Conservation (phyloP, 2,329 filamentous ascomycete species). For the Xylariaceae sp. region DNA sequence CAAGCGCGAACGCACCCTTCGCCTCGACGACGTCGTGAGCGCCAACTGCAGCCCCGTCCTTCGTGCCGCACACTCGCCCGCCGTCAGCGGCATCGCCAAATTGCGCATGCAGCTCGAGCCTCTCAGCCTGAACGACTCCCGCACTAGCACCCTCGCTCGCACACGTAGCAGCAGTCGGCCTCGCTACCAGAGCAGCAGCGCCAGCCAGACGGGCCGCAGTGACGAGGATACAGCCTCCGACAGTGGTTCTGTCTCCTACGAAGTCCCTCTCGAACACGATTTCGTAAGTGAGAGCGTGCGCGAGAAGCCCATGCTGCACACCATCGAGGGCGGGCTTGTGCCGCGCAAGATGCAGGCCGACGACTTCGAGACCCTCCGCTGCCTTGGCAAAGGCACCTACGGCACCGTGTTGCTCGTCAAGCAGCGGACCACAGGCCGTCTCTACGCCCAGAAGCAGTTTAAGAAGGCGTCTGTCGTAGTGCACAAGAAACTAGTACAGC, state of each 20-base stretch:
- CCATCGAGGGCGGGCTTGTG: conserved; percentile 53
- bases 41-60: conserved; percentile 62
- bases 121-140: conserved; percentile 61
- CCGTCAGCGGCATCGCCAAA: conserved; percentile 73
- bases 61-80: conserved; percentile 51
- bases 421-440: conserved; percentile 78
- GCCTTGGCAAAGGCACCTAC: conserved; percentile 93
- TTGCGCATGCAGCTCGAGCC: conserved; percentile 79
- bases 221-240: conserved; percentile 71
- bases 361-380: conserved; percentile 88
- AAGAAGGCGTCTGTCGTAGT: conserved; percentile 94
- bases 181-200: conserved; percentile 50
- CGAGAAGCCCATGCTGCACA: conserved; percentile 36
- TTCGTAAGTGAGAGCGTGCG: conserved; percentile 69
- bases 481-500: conserved; percentile 92
- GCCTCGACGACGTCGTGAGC: conserved; percentile 57
- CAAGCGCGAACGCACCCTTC: conserved; percentile 38
- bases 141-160: conserved; percentile 55
- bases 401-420: conserved; percentile 93
- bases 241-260: conserved; percentile 69
- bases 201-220: conserved; percentile 52
- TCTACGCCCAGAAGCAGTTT: conserved; percentile 98
- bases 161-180: conserved; percentile 55
- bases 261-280: conserved; percentile 80
- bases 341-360: conserved; percentile 81